A percentile compares a stretch with the other conserved stretches of the same genome.
Conservation (phyloP, 208 protist genomes). For the Trypanosoma lewisi region DNA sequence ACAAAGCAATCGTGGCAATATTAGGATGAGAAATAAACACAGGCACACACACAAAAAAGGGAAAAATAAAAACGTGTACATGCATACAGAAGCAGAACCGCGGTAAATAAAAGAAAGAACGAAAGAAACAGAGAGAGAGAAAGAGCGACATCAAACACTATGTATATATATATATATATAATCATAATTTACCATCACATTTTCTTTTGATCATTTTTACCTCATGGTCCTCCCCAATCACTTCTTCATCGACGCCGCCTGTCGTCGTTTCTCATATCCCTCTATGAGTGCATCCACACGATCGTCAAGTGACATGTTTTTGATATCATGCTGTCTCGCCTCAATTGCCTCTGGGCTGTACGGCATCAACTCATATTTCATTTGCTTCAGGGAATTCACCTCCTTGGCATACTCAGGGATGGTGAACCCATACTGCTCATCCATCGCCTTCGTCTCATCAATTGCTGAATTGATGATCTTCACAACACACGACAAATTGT, state of each 20-base stretch:
- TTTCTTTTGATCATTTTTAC: not conserved
- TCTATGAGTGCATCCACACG: conserved; percentile 57
- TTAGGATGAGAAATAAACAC: not conserved
- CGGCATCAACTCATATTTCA: conserved; percentile 72
- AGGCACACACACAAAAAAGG: conserved; percentile 1
- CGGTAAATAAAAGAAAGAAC: conserved; percentile 4
- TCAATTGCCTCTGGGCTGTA: conserved; percentile 29
- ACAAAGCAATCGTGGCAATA: too few relatives aligned
- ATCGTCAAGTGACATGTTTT: conserved; percentile 42
- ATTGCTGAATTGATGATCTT: conserved; percentile 64
- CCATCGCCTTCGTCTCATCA: conserved; percentile 58
- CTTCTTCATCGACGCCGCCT: conserved; percentile 40
- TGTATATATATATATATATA: too few relatives aligned
- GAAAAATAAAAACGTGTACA: conserved; percentile 19
- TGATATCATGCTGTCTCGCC: conserved; percentile 27
- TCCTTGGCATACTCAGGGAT: conserved; percentile 69
- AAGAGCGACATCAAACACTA: not conserved
- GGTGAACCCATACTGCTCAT: conserved; percentile 57
- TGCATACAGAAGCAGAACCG: conserved; percentile 10
- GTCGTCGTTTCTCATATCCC: conserved; percentile 54
- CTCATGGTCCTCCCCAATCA: not conserved
- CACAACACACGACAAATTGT: conserved; percentile 49
- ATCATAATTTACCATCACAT: too few relatives aligned
- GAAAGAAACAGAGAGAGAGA: not conserved
- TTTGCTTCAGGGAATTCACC: conserved; percentile 42